A percentile compares a stretch with the other conserved stretches of the same genome.
phyloP scores from a whole-genome alignment of 2,329 filamentous ascomycete species.

The Chalara sp. region DNA sequence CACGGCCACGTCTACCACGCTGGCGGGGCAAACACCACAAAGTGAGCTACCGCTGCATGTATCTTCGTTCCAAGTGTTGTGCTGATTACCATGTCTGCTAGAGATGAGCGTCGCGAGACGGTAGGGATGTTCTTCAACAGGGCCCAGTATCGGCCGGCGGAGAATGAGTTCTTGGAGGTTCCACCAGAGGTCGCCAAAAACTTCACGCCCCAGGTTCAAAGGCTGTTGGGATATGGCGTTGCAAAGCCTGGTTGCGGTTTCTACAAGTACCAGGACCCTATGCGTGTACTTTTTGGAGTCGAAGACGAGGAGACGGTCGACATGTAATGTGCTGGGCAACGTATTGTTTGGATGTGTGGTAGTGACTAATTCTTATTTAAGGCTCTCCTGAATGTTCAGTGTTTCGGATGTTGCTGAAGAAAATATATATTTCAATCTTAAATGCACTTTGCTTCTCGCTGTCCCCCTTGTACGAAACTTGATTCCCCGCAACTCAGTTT shows the following conservation, averaged over 20 bases:
- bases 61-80: no score
- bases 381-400: no score
- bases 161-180: conserved; percentile 14
- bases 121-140: conserved; percentile 11
- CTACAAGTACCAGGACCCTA: conserved; percentile 12
- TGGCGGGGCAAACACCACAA: background rate
- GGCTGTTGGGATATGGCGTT: conserved; percentile 13
- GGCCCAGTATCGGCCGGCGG: conserved; percentile 9
- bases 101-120: conserved; percentile 13
- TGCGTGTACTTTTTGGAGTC: conserved; percentile 11
- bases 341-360: no score
- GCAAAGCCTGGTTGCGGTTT: conserved; percentile 7
- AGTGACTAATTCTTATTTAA: no score
- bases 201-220: conserved; percentile 5
- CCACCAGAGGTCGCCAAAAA: conserved; percentile 7
- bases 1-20: background rate
- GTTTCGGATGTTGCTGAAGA: no score
- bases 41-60: background rate
- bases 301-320: conserved; percentile 14
- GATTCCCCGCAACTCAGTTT: no score
- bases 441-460: no score
- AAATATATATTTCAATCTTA: no score
- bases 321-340: background rate
- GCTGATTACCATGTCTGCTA: conserved; percentile 1
- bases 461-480: no score